Evolutionary conservation across 192 early-diverging fungal genomes (phyloP), one percentile per base, ranked within the genome.

Genomic region (Backusella circina): DNA sequence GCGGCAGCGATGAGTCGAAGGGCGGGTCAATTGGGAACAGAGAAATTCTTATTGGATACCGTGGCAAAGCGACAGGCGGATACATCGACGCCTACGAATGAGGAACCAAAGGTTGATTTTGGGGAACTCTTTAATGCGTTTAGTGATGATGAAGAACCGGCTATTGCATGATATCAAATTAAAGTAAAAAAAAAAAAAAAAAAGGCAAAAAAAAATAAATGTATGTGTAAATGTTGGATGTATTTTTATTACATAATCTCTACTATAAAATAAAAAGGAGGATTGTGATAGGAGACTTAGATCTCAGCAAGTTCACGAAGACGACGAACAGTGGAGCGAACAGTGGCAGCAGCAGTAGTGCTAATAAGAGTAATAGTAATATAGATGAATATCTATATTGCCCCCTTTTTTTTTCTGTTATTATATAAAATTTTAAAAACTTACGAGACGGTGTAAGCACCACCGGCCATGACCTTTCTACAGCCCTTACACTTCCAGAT

Each of bases 401-500:
- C 15, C 1, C 3, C 39, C 39, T 3, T 0, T 4, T 41, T 70
- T 26, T 13, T 36, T 18, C n/a, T n/a, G n/a, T n/a, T 36, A 23
- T 70, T 6, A 35, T 30, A 64, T 65, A 65, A 28, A 30, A 23
- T 1, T n/a, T n/a, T n/a, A n/a, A n/a, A n/a, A 39, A 77, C 76
- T 77, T 77, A 77, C 76, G 85, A 86, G 54, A 83, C 98, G 39
- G 75, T 77, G 75, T 77, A 81, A 36, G 79, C 79, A 81, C 79
- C 79, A 74, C 79, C 79, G 73, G 98, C 98, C 81, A 98, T 87
- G 77, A 86, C 84, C 92, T 98, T 96, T 83, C 89, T 90, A 91
- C 98, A 99, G 74, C 93, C 94, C 78, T 90, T 89, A 91, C 98
- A 99, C 84, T 95, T 90, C 98, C 98, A 99, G 92, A 99, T 99